These are phyloP conservation scores for Detonula confervacea DNA, from an alignment of 352 stramenopile genomes.

Conservation along the genomic window DNA sequence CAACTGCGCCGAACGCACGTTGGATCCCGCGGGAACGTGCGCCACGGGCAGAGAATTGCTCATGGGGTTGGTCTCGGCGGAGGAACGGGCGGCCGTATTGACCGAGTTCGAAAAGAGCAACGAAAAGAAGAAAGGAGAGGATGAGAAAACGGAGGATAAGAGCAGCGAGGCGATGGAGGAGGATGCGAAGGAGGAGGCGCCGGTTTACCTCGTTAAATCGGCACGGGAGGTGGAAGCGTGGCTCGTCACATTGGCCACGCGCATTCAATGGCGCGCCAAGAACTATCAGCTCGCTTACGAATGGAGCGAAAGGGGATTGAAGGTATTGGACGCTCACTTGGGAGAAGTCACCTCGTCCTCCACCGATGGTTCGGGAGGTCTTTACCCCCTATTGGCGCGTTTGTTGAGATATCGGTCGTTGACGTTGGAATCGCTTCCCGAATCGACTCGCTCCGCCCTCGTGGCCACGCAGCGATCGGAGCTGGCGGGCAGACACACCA, in stretches of 20 bases:
- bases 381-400: conserved; percentile 75
- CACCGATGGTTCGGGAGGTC: conserved; percentile 38
- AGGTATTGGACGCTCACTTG: conserved; percentile 61
- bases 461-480: conserved; percentile 53
- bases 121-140: too few relatives aligned
- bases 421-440: conserved; percentile 50
- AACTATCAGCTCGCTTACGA: conserved; percentile 55
- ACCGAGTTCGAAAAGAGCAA: too few relatives aligned
- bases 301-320: conserved; percentile 56
- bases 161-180: conserved; percentile 18
- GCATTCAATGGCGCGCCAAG: conserved; percentile 62
- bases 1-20: conserved; percentile 32
- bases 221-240: conserved; percentile 74
- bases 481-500: conserved; percentile 73
- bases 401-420: conserved; percentile 78
- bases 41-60: conserved; percentile 55
- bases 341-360: conserved; percentile 34
- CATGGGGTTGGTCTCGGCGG: conserved; percentile 7
- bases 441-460: neutral
- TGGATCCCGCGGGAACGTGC: conserved; percentile 57
- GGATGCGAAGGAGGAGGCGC: neutral
- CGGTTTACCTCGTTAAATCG: conserved; percentile 46
- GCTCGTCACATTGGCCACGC: conserved; percentile 68
- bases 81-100: conserved; percentile 6
- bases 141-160: conserved; percentile 8